Evolutionary conservation across 2,329 filamentous ascomycete species (phyloP).

Genomic region (Fusarium denticulatum): DNA sequence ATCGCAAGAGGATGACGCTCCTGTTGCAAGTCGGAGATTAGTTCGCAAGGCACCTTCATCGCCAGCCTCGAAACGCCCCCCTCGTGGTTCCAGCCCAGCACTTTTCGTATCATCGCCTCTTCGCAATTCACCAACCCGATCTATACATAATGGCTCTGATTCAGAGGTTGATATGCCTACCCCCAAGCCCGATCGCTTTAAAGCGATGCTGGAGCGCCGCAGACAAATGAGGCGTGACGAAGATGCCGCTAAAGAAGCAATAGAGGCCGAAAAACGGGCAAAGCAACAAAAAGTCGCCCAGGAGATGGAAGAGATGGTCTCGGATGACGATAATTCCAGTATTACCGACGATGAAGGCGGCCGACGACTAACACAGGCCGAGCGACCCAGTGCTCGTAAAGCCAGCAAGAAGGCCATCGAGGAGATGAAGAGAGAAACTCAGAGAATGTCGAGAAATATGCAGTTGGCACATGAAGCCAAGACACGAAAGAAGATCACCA

Average conservation of each 20-base stretch:
- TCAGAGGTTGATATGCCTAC: slow-evolving; percentile 60
- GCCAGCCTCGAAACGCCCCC: slow-evolving; percentile 41
- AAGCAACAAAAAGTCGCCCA: slow-evolving; percentile 49
- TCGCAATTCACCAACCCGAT: slow-evolving; percentile 47
- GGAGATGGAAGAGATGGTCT: slow-evolving; percentile 49
- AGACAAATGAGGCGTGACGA: slow-evolving; percentile 74
- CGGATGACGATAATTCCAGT: slow-evolving; percentile 56
- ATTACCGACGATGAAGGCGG: slow-evolving; percentile 71
- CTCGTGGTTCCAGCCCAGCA: slow-evolving; percentile 53
- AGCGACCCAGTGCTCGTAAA: slow-evolving; percentile 75
- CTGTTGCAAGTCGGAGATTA: slow-evolving; percentile 54
- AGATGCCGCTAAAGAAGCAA: slow-evolving; percentile 67
- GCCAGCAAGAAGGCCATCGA: slow-evolving; percentile 95
- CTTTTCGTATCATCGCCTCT: slow-evolving; percentile 67
- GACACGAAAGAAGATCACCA: slow-evolving; percentile 91
- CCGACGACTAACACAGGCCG: slow-evolving; percentile 73
- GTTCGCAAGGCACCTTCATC: slow-evolving; percentile 50
- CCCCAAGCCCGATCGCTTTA: slow-evolving; percentile 68
- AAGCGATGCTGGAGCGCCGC: slow-evolving; percentile 78
- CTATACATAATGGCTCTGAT: slow-evolving; percentile 49
- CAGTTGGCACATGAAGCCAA: slow-evolving; percentile 90
- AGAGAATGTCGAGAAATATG: slow-evolving; percentile 88
- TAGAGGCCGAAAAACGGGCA: slow-evolving; percentile 56
- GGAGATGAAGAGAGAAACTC: slow-evolving; percentile 94
- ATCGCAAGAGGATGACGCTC: slow-evolving; percentile 55